Evolutionary conservation across 2,329 filamentous ascomycete genomes (phyloP), one percentile per base, ranked within the genome.

Genomic region (Microascus cirrosus): DNA sequence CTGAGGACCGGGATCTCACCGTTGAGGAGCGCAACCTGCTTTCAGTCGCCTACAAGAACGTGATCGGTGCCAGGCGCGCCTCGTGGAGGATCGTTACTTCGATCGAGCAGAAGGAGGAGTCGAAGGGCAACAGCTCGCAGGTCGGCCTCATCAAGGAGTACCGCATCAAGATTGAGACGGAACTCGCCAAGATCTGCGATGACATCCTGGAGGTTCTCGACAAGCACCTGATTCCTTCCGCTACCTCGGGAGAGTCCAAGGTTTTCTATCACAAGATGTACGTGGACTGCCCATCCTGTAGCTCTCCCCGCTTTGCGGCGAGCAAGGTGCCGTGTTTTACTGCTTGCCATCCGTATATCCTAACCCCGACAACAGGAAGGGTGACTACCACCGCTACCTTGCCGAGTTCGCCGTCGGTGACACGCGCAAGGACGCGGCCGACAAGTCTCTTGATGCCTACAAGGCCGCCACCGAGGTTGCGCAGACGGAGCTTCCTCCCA

Each of bases 211-310:
- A 95, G 68, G 92, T 96, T 68, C 85, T 97, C 60, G 91, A 96
- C 79, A 77, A 93, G 78, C 89, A 93, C 80, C 82, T 97, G 70
- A 96, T 97, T 69, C 89, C 90, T 68, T 94, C 89, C 68, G 93
- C 93, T 67, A 87, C 94, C 82, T 90, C 85, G 70, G 93, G 92
- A 77, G 93, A 97, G 82, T 96, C 91, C 69, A 96, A 96, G 86
- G 93, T 97, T 68, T 97, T 97, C 81, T 96, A 96, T 81, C 92
- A 97, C 88, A 97, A 97, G 87, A 97, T 97, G 91, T 95, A 75
- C 66, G 83, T 72, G 60, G 61, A 50, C 10, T 34, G 45, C 45
- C 8, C 20, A 5, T n/a, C 20, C n/a, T 50, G n/a, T 3, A 5
- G 11, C 11, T 12, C 6, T 50, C n/a, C 22, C 45, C 45, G 20